A percentile compares a stretch with the other conserved stretches of the same genome.
Evolutionary conservation across 176 grass and related monocot species (phyloP).

Genomic region (Poa pratensis): DNA sequence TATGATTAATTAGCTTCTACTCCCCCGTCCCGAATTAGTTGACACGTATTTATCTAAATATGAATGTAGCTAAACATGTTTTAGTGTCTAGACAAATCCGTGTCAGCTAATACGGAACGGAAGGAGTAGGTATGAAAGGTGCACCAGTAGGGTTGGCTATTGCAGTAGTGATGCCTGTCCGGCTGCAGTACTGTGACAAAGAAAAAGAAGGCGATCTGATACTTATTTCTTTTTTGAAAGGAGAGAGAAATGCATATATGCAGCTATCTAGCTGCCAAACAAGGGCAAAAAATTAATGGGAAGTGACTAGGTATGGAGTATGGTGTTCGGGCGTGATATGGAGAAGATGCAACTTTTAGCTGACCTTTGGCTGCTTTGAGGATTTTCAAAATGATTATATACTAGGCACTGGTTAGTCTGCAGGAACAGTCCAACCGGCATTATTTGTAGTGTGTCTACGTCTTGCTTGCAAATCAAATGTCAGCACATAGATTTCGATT

Average conservation of each 20-base stretch:
- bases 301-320: conserved; percentile 49
- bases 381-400: background rate
- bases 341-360: conserved; percentile 28
- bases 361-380: background rate
- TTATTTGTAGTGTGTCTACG: background rate
- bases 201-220: background rate
- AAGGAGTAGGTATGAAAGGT: background rate
- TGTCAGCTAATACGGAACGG: too few species aligned
- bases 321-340: conserved; percentile 45
- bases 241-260: background rate
- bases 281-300: conserved; percentile 26
- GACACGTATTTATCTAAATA: too few species aligned
- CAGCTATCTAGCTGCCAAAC: conserved; percentile 4
- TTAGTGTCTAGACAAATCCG: too few species aligned
- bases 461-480: background rate
- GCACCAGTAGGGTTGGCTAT: background rate
- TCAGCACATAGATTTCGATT: background rate
- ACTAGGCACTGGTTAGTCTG: background rate
- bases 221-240: background rate
- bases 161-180: background rate
- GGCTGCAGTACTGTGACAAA: background rate
- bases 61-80: too few species aligned
- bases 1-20: too few species aligned
- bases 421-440: background rate
- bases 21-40: too few species aligned